These are phyloP conservation scores for Fusarium haematococcum DNA, from an alignment of 2,329 filamentous ascomycete genomes.

Conservation along the genomic window DNA sequence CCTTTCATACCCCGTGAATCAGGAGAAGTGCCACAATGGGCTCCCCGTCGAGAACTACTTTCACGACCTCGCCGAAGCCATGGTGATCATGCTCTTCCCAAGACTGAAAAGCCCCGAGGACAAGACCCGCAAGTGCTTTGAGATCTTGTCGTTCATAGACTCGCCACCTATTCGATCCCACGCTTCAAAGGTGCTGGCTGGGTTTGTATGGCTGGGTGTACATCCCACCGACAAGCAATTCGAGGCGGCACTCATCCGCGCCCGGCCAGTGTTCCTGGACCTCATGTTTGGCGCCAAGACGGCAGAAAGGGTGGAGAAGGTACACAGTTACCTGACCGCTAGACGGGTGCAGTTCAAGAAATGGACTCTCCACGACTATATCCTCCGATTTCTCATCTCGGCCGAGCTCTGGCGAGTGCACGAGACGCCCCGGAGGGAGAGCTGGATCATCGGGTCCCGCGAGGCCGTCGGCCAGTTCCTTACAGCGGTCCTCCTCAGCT, in stretches of 20 bases:
- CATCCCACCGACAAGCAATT: constrained; percentile 8
- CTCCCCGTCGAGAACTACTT: constrained; percentile 29
- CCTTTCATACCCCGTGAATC: constrained; percentile 6
- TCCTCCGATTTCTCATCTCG: constrained; percentile 42
- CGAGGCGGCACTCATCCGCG: constrained; percentile 11
- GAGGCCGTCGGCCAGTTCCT: constrained; percentile 37
- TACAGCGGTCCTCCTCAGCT: constrained; percentile 39
- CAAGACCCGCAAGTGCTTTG: constrained; percentile 23
- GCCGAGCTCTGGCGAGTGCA: constrained; percentile 43
- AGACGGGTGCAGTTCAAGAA: not conserved
- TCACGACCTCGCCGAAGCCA: constrained; percentile 31
- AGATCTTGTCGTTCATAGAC: constrained; percentile 39
- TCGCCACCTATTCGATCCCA: constrained; percentile 41
- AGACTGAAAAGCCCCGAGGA: not conserved
- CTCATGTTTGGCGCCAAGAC: constrained; percentile 37
- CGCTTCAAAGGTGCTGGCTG: not conserved
- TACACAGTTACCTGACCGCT: constrained; percentile 25
- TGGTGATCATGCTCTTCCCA: constrained; percentile 26
- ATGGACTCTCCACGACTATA: constrained; percentile 26
- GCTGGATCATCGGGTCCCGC: constrained; percentile 36
- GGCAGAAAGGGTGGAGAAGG: not conserved
- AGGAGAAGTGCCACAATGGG: constrained; percentile 2
- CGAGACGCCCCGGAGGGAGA: constrained; percentile 25
- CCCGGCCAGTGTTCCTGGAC: constrained; percentile 20
- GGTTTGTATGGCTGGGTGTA: not conserved